Evolutionary conservation across 257 asterid species (phyloP).

Genomic region (Solanum gandarillasii): DNA sequence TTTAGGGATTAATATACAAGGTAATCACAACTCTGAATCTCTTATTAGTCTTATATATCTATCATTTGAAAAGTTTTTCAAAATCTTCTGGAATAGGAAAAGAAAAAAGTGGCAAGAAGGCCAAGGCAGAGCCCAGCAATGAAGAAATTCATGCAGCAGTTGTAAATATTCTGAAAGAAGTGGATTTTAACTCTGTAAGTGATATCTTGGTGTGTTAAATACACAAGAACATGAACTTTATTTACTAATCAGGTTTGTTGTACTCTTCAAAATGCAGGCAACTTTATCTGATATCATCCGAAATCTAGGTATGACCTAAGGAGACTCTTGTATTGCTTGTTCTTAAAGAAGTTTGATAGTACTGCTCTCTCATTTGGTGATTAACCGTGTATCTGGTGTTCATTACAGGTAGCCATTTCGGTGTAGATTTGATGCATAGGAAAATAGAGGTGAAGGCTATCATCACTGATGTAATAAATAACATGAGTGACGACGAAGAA

Average conservation of each 20-base stretch:
- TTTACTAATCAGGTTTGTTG: background rate
- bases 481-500: constrained; percentile 84
- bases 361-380: background rate
- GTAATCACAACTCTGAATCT: background rate
- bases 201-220: background rate
- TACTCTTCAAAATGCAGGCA: constrained; percentile 45
- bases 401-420: constrained; percentile 51
- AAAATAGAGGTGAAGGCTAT: constrained; percentile 73
- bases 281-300: constrained; percentile 79
- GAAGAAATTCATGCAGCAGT: constrained; percentile 68
- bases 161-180: constrained; percentile 62
- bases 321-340: background rate
- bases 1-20: background rate
- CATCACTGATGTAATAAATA: constrained; percentile 71
- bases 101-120: constrained; percentile 20
- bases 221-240: background rate
- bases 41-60: background rate
- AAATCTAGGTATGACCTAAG: constrained; percentile 49
- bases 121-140: constrained; percentile 42
- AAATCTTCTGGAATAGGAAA: constrained; percentile 23
- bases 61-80: background rate
- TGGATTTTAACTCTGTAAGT: constrained; percentile 82
- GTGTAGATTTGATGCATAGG: constrained; percentile 49
- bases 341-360: background rate
- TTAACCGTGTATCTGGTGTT: background rate